Percentiles rank a stretch among this genome's conserved stretches.
These are phyloP conservation scores for Abelmoschus esculentus DNA, from an alignment of 345 rosid species.

Conservation along the genomic window DNA sequence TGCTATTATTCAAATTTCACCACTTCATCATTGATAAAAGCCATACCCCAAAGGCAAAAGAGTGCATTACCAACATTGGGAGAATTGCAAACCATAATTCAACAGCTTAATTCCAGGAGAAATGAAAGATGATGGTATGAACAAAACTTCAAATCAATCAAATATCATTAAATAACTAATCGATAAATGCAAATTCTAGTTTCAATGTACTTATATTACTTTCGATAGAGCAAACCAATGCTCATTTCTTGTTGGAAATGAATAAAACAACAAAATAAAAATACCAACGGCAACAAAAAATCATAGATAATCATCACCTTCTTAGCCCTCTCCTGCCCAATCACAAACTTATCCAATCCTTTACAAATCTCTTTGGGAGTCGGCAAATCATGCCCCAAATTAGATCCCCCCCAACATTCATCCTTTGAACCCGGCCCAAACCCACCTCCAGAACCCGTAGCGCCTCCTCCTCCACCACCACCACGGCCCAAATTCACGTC, in stretches of 20 bases:
- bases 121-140: not conserved
- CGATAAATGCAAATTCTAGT: not conserved
- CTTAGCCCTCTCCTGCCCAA: slow-evolving; percentile 95
- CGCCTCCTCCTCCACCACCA: slow-evolving; percentile 27
- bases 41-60: not conserved
- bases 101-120: not conserved
- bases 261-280: not conserved
- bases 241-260: not conserved
- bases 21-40: not conserved
- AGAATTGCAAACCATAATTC: not conserved
- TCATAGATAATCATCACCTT: slow-evolving; percentile 47
- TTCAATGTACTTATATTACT: not conserved
- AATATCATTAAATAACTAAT: not conserved
- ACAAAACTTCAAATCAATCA: not conserved
- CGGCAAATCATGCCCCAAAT: slow-evolving; percentile 77
- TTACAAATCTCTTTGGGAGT: slow-evolving; percentile 95
- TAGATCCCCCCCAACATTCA: slow-evolving; percentile 88
- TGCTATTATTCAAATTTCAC: not conserved
- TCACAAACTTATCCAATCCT: slow-evolving; percentile 88
- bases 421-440: slow-evolving; percentile 50
- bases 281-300: not conserved
- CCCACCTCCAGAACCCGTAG: slow-evolving; percentile 29
- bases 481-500: slow-evolving; percentile 37
- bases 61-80: not conserved
- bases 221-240: not conserved